These are phyloP conservation scores for Penicillium ucsense DNA, from an alignment of 495 filamentous ascomycete species.

Conservation along the genomic window DNA sequence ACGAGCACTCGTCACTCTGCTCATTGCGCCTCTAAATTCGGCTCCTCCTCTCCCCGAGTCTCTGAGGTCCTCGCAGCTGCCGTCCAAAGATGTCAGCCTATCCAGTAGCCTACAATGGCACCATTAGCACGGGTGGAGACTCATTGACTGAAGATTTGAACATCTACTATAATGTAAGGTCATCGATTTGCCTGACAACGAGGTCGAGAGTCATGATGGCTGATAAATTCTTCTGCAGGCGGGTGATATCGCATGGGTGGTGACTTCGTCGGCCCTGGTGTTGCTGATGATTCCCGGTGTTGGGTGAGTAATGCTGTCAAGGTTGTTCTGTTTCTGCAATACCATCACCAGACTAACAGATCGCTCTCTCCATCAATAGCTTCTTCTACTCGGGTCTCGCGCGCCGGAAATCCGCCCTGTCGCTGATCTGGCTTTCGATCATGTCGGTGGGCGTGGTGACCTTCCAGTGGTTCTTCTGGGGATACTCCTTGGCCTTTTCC, in stretches of 20 bases:
- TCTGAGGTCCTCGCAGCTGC: background rate
- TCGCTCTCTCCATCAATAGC: constrained; percentile 19
- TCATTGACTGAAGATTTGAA: constrained; percentile 68
- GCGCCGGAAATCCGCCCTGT: constrained; percentile 90
- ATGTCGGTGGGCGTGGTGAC: constrained; percentile 86
- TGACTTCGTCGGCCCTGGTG: constrained; percentile 80
- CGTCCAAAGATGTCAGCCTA: constrained; percentile 25
- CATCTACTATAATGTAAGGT: constrained; percentile 65
- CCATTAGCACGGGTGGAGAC: constrained; percentile 58
- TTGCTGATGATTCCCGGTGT: constrained; percentile 98
- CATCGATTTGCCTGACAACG: background rate
- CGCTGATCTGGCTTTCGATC: constrained; percentile 92
- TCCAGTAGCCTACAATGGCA: constrained; percentile 53
- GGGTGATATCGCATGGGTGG: constrained; percentile 89
- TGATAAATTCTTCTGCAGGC: constrained; percentile 37
- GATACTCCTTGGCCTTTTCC: constrained; percentile 88
- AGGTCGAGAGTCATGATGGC: background rate
- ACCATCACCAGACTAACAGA: background rate
- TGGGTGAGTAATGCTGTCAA: constrained; percentile 39
- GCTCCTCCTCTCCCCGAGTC: no score
- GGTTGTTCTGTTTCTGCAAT: no score
- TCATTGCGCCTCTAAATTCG: no score
- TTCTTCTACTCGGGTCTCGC: constrained; percentile 99
- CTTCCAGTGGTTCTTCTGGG: constrained; percentile 99
- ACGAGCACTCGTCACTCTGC: no score